Evolutionary conservation across 2,329 filamentous ascomycete genomes (phyloP).

Genomic region (Sclerotinia nivalis): DNA sequence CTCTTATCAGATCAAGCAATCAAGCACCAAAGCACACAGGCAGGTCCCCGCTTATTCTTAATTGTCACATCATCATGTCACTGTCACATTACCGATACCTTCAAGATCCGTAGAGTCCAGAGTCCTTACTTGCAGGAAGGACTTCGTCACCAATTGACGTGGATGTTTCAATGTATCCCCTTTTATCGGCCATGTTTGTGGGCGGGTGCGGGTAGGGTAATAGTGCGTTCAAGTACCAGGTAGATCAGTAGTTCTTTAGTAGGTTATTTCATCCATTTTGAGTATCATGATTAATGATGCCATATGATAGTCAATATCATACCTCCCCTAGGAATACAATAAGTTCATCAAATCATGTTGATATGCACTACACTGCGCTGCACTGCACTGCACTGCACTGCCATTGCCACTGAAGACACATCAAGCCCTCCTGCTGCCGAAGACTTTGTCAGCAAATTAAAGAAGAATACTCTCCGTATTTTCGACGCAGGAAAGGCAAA

Average conservation of each 20-base stretch:
- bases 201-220: neutral
- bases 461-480: neutral
- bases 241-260: neutral
- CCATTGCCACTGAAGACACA: constrained; percentile 9
- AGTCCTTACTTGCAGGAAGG: neutral
- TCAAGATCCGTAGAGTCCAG: neutral
- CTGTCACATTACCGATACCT: neutral
- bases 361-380: neutral
- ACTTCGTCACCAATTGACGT: neutral
- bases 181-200: constrained; percentile 5
- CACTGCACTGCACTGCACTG: too few species aligned
- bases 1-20: neutral
- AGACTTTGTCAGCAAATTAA: neutral
- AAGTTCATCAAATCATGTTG: neutral
- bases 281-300: neutral
- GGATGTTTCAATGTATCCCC: constrained; percentile 1
- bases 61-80: neutral
- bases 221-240: neutral
- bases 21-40: neutral
- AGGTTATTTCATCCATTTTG: constrained; percentile 5
- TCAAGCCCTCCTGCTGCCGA: constrained; percentile 13
- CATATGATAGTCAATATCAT: neutral
- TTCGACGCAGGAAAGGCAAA: neutral
- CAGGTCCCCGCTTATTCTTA: neutral
- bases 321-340: neutral